Conservation (phyloP, 2,329 filamentous ascomycete genomes). For the Verticillium dahliae region DNA sequence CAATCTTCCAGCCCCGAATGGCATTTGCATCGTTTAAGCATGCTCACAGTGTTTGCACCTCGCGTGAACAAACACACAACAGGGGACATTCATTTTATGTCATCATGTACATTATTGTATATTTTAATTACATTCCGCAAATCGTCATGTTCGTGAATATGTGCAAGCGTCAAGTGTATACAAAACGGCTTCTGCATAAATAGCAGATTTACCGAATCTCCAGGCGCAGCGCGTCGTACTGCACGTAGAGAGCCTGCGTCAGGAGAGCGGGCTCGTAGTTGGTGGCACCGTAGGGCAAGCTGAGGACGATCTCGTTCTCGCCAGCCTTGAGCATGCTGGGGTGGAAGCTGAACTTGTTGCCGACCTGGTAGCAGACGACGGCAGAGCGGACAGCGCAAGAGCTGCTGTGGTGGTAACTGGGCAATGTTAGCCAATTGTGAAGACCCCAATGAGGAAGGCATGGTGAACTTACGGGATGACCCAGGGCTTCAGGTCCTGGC, state of each 20-base stretch:
- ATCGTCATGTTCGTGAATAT: background rate
- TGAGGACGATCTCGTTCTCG: slow-evolving; percentile 45
- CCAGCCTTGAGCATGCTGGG: slow-evolving; percentile 35
- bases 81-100: background rate
- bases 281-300: slow-evolving; percentile 49
- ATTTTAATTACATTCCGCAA: background rate
- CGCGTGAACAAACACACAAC: too few relatives aligned
- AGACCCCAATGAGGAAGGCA: background rate
- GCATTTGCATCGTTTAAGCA: too few relatives aligned
- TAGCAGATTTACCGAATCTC: slow-evolving; percentile 34
- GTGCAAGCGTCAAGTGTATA: background rate
- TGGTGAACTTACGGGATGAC: slow-evolving; percentile 38
- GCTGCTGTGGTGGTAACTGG: slow-evolving; percentile 44
- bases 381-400: slow-evolving; percentile 54
- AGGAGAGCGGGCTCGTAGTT: slow-evolving; percentile 49
- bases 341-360: slow-evolving; percentile 49
- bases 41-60: too few relatives aligned
- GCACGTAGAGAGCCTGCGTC: slow-evolving; percentile 47
- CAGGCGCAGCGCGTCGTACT: slow-evolving; percentile 55
- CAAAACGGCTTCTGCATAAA: background rate
- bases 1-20: too few relatives aligned
- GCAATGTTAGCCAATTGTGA: background rate
- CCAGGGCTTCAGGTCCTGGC: slow-evolving; percentile 37
- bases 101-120: background rate
- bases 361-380: slow-evolving; percentile 52